Conservation (phyloP, 1,284 basidiomycete genomes). For the Cutaneotrichosporon curvatum region DNA sequence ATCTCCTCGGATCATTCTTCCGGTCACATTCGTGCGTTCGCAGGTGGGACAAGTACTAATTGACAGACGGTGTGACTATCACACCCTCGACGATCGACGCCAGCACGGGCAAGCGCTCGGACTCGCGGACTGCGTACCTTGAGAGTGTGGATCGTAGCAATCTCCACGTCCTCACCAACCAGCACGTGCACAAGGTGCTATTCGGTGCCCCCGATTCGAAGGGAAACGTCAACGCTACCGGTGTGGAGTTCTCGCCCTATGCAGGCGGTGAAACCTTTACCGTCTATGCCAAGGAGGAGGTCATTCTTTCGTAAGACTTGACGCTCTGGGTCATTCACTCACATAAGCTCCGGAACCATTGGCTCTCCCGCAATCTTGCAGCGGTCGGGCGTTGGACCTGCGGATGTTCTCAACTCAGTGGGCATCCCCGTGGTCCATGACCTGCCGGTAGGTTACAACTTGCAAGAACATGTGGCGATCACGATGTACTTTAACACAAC, state of each 20-base stretch:
- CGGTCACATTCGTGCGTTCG: conserved; percentile 22
- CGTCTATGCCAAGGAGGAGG: conserved; percentile 13
- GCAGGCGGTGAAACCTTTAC: conserved; percentile 25
- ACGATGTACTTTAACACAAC: conserved; percentile 32
- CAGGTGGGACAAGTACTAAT: background rate
- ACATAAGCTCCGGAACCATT: conserved; percentile 14
- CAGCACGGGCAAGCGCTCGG: conserved; percentile 58
- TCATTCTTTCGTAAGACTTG: conserved; percentile 15
- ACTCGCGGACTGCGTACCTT: conserved; percentile 59
- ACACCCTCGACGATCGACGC: conserved; percentile 62
- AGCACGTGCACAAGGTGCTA: conserved; percentile 57
- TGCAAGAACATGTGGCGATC: conserved; percentile 29
- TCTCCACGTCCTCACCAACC: conserved; percentile 54
- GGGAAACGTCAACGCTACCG: conserved; percentile 52
- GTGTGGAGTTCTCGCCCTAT: conserved; percentile 53
- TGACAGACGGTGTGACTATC: conserved; percentile 44
- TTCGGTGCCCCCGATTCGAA: conserved; percentile 52
- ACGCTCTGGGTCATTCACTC: background rate
- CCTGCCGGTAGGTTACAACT: conserved; percentile 25
- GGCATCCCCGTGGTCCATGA: conserved; percentile 17
- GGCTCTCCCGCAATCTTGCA: conserved; percentile 15
- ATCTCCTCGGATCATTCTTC: conserved; percentile 45
- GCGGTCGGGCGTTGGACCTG: conserved; percentile 17
- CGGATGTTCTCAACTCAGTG: conserved; percentile 6
- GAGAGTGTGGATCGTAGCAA: conserved; percentile 58